Percentiles rank a stretch among this genome's conserved stretches.
phyloP scores from a whole-genome alignment of 176 grass and related monocot species.

The Hsuehochloa calcarea region DNA sequence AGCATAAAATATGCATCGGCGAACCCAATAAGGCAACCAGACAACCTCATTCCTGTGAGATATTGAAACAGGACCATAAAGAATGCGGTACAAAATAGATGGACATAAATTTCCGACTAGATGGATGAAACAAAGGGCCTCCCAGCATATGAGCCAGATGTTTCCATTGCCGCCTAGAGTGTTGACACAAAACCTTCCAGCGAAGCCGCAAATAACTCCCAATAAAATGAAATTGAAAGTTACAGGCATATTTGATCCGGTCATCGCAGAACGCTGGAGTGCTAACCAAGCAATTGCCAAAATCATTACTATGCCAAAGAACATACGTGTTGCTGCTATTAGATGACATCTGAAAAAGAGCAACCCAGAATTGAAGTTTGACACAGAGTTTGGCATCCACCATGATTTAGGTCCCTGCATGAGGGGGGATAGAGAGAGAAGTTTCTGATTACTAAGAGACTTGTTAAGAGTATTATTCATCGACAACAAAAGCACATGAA shows the following conservation, averaged over 20 bases:
- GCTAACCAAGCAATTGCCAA: conserved; percentile 65
- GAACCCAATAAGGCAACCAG: conserved; percentile 57
- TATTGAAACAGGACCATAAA: conserved; percentile 64
- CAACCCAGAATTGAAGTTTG: conserved; percentile 62
- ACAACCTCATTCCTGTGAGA: conserved; percentile 28
- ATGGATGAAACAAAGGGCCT: conserved; percentile 66
- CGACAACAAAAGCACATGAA: background rate
- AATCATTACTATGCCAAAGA: conserved; percentile 87
- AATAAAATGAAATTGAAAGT: conserved; percentile 78
- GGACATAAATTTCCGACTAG: conserved; percentile 78
- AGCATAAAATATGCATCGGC: conserved; percentile 65
- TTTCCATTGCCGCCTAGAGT: conserved; percentile 69
- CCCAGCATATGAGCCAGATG: conserved; percentile 84
- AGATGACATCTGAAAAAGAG: conserved; percentile 71
- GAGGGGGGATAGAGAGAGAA: background rate
- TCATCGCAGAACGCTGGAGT: conserved; percentile 50
- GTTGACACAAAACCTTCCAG: conserved; percentile 76
- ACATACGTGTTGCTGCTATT: conserved; percentile 59
- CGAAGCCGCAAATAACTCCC: conserved; percentile 70
- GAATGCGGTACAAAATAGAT: conserved; percentile 49
- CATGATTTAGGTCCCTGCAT: conserved; percentile 77
- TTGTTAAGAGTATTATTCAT: background rate
- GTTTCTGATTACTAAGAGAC: conserved; percentile 1
- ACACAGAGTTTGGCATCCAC: conserved; percentile 79
- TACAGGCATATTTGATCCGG: conserved; percentile 77